Conservation (phyloP, 441 rosid species). For the Erodium trifolium region DNA sequence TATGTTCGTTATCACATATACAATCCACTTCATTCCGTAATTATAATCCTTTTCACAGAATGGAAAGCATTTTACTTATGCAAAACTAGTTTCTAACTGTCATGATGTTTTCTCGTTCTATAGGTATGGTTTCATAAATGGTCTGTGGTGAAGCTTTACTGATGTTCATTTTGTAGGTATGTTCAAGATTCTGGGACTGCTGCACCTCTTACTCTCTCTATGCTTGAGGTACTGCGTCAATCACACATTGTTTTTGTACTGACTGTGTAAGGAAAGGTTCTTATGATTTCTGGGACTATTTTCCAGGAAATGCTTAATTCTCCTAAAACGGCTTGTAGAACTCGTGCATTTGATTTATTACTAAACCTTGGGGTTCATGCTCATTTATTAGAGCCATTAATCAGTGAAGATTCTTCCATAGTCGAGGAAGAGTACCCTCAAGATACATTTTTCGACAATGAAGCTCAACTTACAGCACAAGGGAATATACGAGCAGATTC, state of each 20-base stretch:
- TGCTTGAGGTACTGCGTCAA: constrained; percentile 72
- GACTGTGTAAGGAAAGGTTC: constrained; percentile 16
- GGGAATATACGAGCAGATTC: constrained; percentile 44
- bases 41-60: too few species aligned
- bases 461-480: constrained; percentile 44
- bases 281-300: constrained; percentile 19
- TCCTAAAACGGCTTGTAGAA: constrained; percentile 62
- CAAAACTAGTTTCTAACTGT: not conserved
- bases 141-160: constrained; percentile 8
- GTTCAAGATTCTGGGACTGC: constrained; percentile 90
- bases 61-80: not conserved
- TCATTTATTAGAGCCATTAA: constrained; percentile 79
- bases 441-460: constrained; percentile 56
- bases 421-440: constrained; percentile 75
- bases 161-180: constrained; percentile 54
- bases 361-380: constrained; percentile 97
- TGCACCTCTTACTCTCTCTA: constrained; percentile 90
- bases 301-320: constrained; percentile 93
- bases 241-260: constrained; percentile 17
- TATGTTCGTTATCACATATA: too few species aligned
- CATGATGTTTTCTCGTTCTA: not conserved
- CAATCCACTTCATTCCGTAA: too few species aligned
- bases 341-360: constrained; percentile 92
- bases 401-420: constrained; percentile 53
- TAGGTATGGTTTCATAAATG: not conserved